Base-by-base conservation (phyloP, 495 filamentous ascomycete genomes). In the Copromyces sp. region DNA sequence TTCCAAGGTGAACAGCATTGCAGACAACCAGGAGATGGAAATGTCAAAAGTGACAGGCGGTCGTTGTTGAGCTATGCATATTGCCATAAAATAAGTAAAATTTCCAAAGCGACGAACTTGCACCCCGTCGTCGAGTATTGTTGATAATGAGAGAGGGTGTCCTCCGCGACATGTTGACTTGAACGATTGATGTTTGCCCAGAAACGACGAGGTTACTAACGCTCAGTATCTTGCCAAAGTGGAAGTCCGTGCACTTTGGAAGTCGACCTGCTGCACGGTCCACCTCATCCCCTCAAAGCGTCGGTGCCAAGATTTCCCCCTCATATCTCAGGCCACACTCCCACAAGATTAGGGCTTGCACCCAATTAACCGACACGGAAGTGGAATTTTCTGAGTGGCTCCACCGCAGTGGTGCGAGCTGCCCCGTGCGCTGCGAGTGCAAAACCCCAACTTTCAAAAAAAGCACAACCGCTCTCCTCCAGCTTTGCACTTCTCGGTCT, bases 311-410 rank as follows among this genome's bases (percentile, higher is more conserved):
- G 37, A 16, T 20, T 68, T 39, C 3, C 6, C 53, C 78, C 76
- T 77, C 17, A 71, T 24, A 44, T 59, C 38, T 40, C 37, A 74
- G 77, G 76, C 76, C 59, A 39, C 65, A 74, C 0, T 6, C 32
- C 14, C 53, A 35, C 14, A 35, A 24, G 32, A 75, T 80, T 79
- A 79, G 79, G 79, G 77, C 77, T 80, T 73, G 72, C 78, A 73
- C 79, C 73, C 77, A 77, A 75, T 74, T 76, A 42, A 59, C 69
- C 61, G 61, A 70, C 73, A 77, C 73, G 70, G 73, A 70, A 72
- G 72, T 74, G 73, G 75, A 78, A 73, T 79, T 79, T 79, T 77
- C 29, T 42, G 71, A 76, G 77, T 65, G 53, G 53, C 68, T 73
- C 77, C 79, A 79, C 79, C 72, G 47, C 39, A 73, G 47, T n/a